These are phyloP conservation scores for Tremellales sp. DNA, from an alignment of 1,284 basidiomycete species.

Conservation along the genomic window DNA sequence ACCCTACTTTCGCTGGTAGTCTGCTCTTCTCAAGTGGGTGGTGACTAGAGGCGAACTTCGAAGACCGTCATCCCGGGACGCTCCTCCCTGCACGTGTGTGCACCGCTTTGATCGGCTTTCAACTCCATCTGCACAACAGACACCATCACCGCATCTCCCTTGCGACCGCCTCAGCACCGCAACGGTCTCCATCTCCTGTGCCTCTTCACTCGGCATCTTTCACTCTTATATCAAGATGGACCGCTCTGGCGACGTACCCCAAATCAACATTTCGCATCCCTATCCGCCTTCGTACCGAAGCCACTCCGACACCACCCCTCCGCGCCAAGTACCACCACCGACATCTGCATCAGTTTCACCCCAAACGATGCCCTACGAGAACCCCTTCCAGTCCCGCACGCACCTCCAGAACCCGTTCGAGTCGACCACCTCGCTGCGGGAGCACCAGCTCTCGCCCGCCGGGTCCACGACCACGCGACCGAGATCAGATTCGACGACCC, in stretches of 20 bases:
- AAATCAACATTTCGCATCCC: conserved; percentile 5
- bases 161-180: too few species aligned
- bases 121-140: too few species aligned
- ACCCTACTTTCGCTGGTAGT: too few species aligned
- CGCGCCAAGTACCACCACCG: not conserved
- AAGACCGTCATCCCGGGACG: too few species aligned
- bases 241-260: not conserved
- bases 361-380: not conserved
- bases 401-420: not conserved
- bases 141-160: too few species aligned
- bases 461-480: not conserved
- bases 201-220: too few species aligned
- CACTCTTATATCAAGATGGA: too few species aligned
- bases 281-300: conserved; percentile 9
- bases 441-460: not conserved
- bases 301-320: not conserved
- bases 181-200: too few species aligned
- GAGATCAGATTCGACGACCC: not conserved
- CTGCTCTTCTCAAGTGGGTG: too few species aligned
- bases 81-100: too few species aligned
- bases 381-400: not conserved
- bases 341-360: not conserved
- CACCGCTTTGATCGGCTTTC: too few species aligned
- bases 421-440: not conserved
- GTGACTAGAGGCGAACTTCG: too few species aligned